These are phyloP conservation scores for Westerdykella ornata DNA, from an alignment of 2,329 filamentous ascomycete genomes.

Conservation along the genomic window DNA sequence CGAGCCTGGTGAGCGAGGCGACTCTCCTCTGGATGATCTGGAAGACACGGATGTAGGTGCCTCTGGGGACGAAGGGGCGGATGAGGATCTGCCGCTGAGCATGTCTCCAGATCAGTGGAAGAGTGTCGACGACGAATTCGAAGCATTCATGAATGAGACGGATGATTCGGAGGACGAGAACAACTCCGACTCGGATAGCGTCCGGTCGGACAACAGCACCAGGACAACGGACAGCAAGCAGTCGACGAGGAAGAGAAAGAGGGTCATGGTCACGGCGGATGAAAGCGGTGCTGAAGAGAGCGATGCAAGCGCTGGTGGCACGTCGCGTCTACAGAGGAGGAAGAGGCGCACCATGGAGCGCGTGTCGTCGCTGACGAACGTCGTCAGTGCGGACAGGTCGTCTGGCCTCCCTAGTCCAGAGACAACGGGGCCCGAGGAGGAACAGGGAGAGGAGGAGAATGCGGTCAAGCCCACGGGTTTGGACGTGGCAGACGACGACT, in stretches of 20 bases:
- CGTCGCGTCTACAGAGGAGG: constrained; percentile 41
- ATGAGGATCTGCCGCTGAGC: constrained; percentile 20
- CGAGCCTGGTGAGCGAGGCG: constrained; percentile 55
- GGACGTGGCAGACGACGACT: constrained; percentile 37
- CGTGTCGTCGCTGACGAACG: constrained; percentile 43
- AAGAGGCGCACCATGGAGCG: constrained; percentile 45
- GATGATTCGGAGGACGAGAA: constrained; percentile 30
- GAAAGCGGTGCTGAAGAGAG: constrained; percentile 38
- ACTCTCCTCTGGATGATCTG: constrained; percentile 34
- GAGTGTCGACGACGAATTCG: constrained; percentile 62
- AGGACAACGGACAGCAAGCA: constrained; percentile 16
- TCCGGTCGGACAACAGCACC: constrained; percentile 27
- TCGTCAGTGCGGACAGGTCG: constrained; percentile 36
- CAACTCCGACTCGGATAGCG: constrained; percentile 30
- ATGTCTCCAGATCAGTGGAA: constrained; percentile 37
- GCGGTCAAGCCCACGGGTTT: constrained; percentile 23
- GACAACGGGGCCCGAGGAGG: constrained; percentile 36
- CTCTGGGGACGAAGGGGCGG: constrained; percentile 34
- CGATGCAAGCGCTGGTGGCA: constrained; percentile 32
- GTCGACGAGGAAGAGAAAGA: constrained; percentile 24
- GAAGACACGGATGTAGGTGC: constrained; percentile 42
- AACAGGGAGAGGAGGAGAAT: constrained; percentile 39
- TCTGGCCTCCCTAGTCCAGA: constrained; percentile 38
- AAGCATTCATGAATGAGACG: constrained; percentile 59
- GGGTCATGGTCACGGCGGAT: constrained; percentile 31